Percentiles rank a stretch among this genome's conserved stretches.
These are phyloP conservation scores for Leccinum laetum DNA, from an alignment of 1,284 basidiomycete species.

Conservation along the genomic window DNA sequence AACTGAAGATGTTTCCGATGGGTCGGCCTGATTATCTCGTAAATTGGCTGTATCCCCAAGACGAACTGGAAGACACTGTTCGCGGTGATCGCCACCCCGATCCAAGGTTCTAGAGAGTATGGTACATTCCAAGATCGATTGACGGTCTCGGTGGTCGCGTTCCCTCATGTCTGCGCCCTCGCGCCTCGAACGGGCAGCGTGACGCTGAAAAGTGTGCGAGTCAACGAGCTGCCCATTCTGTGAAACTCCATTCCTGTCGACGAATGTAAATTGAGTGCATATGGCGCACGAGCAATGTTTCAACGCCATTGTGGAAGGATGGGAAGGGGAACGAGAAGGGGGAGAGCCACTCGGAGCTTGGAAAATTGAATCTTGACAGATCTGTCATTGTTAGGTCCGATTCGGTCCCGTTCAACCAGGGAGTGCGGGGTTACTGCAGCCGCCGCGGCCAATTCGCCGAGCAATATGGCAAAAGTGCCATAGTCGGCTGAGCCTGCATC, in stretches of 20 bases:
- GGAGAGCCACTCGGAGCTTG: too few species aligned
- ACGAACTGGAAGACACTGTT: neutral
- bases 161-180: neutral
- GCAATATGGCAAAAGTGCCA: neutral
- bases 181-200: neutral
- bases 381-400: too few species aligned
- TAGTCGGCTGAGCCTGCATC: constrained; percentile 56
- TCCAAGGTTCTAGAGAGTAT: neutral
- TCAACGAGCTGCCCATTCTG: neutral
- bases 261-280: neutral
- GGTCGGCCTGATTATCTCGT: too few species aligned
- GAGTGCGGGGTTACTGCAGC: neutral
- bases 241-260: neutral
- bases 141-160: neutral
- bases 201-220: neutral
- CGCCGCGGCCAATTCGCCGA: neutral
- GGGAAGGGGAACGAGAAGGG: too few species aligned
- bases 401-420: too few species aligned
- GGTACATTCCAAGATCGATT: neutral
- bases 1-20: too few species aligned
- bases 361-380: too few species aligned
- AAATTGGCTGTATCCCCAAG: neutral
- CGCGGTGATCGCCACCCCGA: neutral
- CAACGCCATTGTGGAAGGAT: too few species aligned
- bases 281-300: neutral